Evolutionary conservation across 495 filamentous ascomycete species (phyloP).

Genomic region (Talaromyces ruber): DNA sequence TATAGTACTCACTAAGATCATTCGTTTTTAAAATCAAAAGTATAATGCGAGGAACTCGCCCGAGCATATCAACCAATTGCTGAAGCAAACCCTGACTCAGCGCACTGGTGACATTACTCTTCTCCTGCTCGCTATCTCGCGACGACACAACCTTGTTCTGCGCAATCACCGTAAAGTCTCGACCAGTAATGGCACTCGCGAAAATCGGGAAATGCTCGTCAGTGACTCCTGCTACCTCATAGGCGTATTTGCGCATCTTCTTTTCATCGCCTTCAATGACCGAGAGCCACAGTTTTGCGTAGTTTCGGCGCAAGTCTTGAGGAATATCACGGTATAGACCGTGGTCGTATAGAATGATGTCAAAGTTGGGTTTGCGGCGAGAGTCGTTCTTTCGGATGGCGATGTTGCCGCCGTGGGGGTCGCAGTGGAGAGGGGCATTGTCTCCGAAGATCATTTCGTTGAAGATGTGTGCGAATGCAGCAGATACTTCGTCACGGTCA

Average conservation of each 20-base stretch:
- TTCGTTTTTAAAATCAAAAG: conserved; percentile 97
- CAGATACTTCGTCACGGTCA: conserved; percentile 92
- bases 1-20: conserved; percentile 63
- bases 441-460: conserved; percentile 99
- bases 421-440: conserved; percentile 86
- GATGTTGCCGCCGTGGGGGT: conserved; percentile 96
- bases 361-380: conserved; percentile 69
- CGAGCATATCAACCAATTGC: conserved; percentile 79
- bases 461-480: conserved; percentile 84
- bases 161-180: conserved; percentile 72
- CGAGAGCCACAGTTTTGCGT: conserved; percentile 96
- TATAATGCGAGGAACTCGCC: conserved; percentile 83
- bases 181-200: conserved; percentile 90
- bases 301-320: conserved; percentile 63
- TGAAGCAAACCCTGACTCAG: conserved; percentile 82
- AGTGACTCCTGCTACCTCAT: conserved; percentile 78
- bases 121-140: conserved; percentile 60
- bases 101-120: conserved; percentile 69
- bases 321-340: conserved; percentile 94
- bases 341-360: conserved; percentile 97
- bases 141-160: conserved; percentile 51
- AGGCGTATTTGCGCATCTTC: conserved; percentile 78
- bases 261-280: conserved; percentile 81
- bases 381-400: conserved; percentile 70
- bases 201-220: conserved; percentile 95